phyloP scores from a whole-genome alignment of 176 grass and related monocot genomes.

The Musa schizocarpa region DNA sequence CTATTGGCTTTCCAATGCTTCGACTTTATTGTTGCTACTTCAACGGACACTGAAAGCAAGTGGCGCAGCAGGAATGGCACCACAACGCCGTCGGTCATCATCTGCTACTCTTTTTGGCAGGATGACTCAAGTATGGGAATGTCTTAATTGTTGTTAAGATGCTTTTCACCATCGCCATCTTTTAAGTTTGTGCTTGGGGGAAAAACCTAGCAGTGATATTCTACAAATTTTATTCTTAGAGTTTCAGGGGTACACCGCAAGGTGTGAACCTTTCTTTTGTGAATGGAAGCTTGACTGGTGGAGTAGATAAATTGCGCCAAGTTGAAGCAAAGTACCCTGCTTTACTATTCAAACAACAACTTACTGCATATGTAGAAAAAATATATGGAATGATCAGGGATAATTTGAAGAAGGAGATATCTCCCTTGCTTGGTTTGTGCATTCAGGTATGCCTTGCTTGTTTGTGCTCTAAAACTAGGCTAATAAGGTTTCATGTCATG shows the following conservation, averaged over 20 bases:
- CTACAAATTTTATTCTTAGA: slow-evolving; percentile 26
- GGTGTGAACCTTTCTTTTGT: slow-evolving; percentile 60
- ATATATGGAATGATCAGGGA: slow-evolving; percentile 94
- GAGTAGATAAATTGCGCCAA: slow-evolving; percentile 41
- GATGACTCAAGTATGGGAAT: slow-evolving; percentile 83
- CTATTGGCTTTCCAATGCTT: slow-evolving; percentile 92
- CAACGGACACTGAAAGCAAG: slow-evolving; percentile 78
- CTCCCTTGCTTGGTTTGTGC: slow-evolving; percentile 60
- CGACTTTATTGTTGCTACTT: slow-evolving; percentile 71
- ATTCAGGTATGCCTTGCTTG: slow-evolving; percentile 52
- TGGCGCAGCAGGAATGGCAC: slow-evolving; percentile 54
- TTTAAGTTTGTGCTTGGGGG: not conserved
- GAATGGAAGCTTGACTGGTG: slow-evolving; percentile 50
- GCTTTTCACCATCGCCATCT: not conserved
- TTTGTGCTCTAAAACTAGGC: not conserved
- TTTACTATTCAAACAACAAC: slow-evolving; percentile 94
- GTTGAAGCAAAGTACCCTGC: slow-evolving; percentile 96
- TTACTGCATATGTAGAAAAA: slow-evolving; percentile 98
- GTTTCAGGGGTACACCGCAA: slow-evolving; percentile 57
- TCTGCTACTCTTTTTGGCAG: slow-evolving; percentile 84
- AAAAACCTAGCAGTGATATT: not conserved
- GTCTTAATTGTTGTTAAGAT: not conserved
- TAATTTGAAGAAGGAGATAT: slow-evolving; percentile 80
- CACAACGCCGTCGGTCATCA: slow-evolving; percentile 61
- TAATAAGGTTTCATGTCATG: not conserved